Conservation (phyloP, 106 monocot genomes). For the Amphibolis antarctica region DNA sequence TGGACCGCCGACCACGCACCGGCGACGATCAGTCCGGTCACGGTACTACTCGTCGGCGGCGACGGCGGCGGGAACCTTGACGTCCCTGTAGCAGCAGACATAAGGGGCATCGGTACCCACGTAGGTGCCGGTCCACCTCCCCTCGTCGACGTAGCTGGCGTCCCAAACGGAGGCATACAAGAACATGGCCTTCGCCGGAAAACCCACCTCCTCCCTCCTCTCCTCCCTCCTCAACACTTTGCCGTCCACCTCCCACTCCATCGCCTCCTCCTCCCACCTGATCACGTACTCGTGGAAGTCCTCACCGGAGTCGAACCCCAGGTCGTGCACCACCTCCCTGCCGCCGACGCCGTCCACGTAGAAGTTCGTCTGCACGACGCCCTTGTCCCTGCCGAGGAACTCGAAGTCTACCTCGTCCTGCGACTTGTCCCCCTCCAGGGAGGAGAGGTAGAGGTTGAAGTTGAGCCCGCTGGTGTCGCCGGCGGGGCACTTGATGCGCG, state of each 20-base stretch:
- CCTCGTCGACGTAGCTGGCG: slow-evolving; percentile 49
- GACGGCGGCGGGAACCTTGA: slow-evolving; percentile 31
- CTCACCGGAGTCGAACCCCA: slow-evolving; percentile 46
- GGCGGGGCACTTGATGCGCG: slow-evolving; percentile 30
- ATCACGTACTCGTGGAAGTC: slow-evolving; percentile 58
- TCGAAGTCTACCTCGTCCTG: slow-evolving; percentile 84
- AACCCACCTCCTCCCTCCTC: slow-evolving; percentile 24
- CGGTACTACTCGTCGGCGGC: slow-evolving; percentile 7
- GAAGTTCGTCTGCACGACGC: slow-evolving; percentile 53
- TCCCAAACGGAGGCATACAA: slow-evolving; percentile 71
- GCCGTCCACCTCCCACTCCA: slow-evolving; percentile 52
- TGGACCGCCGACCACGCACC: too few species aligned
- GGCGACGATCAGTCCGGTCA: too few species aligned
- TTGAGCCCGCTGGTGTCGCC: slow-evolving; percentile 62
- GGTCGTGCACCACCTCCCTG: slow-evolving; percentile 36
- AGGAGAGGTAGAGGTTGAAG: slow-evolving; percentile 69
- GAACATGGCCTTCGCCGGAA: slow-evolving; percentile 52
- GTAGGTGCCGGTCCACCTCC: slow-evolving; percentile 53
- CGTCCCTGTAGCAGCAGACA: slow-evolving; percentile 46
- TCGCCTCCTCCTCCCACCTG: slow-evolving; percentile 29
- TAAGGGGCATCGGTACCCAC: slow-evolving; percentile 50
- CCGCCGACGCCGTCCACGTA: slow-evolving; percentile 35
- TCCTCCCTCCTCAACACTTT: slow-evolving; percentile 33
- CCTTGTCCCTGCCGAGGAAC: slow-evolving; percentile 56
- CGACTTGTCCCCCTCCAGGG: slow-evolving; percentile 49